Evolutionary conservation across 306 rosid species (phyloP).

Genomic region (Erythrophleum fordii): DNA sequence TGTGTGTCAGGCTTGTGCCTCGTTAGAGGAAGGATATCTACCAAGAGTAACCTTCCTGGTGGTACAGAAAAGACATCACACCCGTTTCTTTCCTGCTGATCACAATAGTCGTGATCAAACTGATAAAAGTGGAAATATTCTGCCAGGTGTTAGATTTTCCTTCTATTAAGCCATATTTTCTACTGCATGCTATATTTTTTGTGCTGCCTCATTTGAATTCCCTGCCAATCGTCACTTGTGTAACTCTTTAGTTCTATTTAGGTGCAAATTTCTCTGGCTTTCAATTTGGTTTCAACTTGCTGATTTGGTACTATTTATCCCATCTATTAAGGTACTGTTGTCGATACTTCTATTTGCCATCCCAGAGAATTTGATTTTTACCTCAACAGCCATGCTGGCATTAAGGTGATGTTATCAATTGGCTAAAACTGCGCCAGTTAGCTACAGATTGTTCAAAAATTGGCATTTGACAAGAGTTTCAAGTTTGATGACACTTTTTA

Average conservation of each 20-base stretch:
- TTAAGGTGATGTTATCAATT: conserved; percentile 41
- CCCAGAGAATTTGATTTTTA: conserved; percentile 65
- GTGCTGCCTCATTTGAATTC: not conserved
- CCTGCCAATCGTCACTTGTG: not conserved
- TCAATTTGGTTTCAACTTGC: not conserved
- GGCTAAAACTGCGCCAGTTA: too few relatives aligned
- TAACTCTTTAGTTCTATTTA: not conserved
- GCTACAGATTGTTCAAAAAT: not conserved
- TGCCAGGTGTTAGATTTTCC: conserved; percentile 55
- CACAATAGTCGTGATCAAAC: conserved; percentile 30
- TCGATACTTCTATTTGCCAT: conserved; percentile 60
- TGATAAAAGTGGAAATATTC: conserved; percentile 73
- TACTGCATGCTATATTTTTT: not conserved
- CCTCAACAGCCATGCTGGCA: conserved; percentile 71
- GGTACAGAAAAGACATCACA: conserved; percentile 69
- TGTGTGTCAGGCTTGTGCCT: conserved; percentile 59
- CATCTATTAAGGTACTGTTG: conserved; percentile 69
- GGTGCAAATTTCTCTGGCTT: not conserved
- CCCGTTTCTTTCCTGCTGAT: conserved; percentile 56
- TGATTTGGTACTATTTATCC: not conserved
- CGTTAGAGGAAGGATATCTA: conserved; percentile 49
- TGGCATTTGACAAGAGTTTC: not conserved
- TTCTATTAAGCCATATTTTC: not conserved
- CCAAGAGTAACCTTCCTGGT: conserved; percentile 64
- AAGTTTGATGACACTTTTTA: not conserved